Evolutionary conservation across 352 stramenopile genomes (phyloP), one percentile per base, ranked within the genome.

Genomic region (Thraustochytrium striatum): DNA sequence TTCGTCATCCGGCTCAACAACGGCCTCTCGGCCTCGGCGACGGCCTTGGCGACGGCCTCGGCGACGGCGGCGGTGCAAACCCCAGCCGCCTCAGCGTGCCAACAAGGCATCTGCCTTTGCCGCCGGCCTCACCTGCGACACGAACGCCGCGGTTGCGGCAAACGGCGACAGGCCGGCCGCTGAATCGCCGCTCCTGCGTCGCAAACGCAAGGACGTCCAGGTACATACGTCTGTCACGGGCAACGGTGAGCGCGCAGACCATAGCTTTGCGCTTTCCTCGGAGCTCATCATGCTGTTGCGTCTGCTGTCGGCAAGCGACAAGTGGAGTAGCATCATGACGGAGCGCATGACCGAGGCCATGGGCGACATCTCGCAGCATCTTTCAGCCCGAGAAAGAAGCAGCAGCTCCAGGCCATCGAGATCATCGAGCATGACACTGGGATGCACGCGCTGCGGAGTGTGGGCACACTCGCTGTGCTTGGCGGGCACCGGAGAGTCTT

Each of bases 401-500:
- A 75, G 1, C 16, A 35, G 8, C 41, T 0, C 21, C 30, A 9
- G 5, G 32, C 43, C 50, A 69, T 19, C 9, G 11, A 19, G 5
- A n/a, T 58, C 44, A 38, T 61, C 13, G 21, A 30, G 8, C 13
- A 61, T 1, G 53, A 38, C 41, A 70, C 25, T 33, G 53, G 59
- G 16, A 38, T 75, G 16, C 65, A 82, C 33, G 53, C 79, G n/a
- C 72, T 79, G 5, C 28, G 55, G 13, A 72, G 38, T 13, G 44
- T 83, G 3, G 80, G 80, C 36, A 79, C 35, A 0, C 59, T 85
- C 16, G 73, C 58, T 11, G 82, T 84, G 30, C 72, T 85, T 11
- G 82, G 82, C 16, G 82, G 82, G 11, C 62, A 75, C 73, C 72
- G 28, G 82, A 85, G 16, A 70, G 57, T 25, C 36, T 85, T 39